Evolutionary conservation across 2,329 filamentous ascomycete genomes (phyloP).

Genomic region (Penicillium vulpinum): DNA sequence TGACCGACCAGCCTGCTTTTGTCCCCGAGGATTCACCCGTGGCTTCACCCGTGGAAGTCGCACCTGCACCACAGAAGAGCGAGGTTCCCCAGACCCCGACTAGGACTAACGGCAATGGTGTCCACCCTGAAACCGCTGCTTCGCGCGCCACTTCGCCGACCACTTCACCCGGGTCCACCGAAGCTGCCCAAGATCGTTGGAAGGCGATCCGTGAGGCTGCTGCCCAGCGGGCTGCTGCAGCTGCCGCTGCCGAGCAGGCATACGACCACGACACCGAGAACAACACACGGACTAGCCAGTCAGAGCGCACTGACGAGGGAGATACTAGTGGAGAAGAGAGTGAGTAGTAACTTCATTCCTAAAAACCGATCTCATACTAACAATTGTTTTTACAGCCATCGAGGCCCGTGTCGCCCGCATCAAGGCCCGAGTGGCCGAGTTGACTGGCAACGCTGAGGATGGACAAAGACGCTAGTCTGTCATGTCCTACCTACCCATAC

Average conservation of each 20-base stretch:
- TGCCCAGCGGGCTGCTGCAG: slow-evolving; percentile 72
- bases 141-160: too few species aligned
- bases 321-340: slow-evolving; percentile 96
- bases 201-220: slow-evolving; percentile 95
- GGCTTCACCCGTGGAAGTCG: slow-evolving; percentile 17
- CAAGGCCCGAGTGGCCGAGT: slow-evolving; percentile 91
- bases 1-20: slow-evolving; percentile 83
- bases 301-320: slow-evolving; percentile 68
- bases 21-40: slow-evolving; percentile 58
- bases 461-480: slow-evolving; percentile 19
- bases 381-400: slow-evolving; percentile 63
- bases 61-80: slow-evolving; percentile 19
- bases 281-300: slow-evolving; percentile 52
- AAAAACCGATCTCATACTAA: slow-evolving; percentile 25
- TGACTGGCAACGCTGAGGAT: slow-evolving; percentile 80
- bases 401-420: slow-evolving; percentile 96
- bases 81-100: slow-evolving; percentile 19
- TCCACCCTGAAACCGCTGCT: slow-evolving; percentile 10
- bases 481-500: neutral
- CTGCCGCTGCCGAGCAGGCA: slow-evolving; percentile 44
- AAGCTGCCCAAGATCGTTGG: slow-evolving; percentile 71
- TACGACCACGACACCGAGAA: slow-evolving; percentile 60
- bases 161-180: slow-evolving; percentile 3
- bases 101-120: slow-evolving; percentile 19
- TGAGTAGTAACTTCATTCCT: slow-evolving; percentile 51